Conservation (phyloP, 352 stramenopile species). For the Pythium dissimile region DNA sequence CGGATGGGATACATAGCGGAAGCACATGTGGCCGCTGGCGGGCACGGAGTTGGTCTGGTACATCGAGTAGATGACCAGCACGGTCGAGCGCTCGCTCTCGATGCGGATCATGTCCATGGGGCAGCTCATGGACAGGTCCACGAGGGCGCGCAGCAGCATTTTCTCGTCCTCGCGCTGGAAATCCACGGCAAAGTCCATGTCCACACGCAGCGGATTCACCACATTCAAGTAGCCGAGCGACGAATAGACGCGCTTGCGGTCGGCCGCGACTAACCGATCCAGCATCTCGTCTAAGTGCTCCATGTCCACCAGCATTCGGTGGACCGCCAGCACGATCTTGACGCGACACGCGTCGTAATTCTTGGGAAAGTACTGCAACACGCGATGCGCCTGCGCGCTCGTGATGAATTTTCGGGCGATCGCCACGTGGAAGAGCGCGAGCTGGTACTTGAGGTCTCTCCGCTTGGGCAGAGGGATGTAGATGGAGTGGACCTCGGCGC, state of each 20-base stretch:
- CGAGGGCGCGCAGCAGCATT: slow-evolving; percentile 51
- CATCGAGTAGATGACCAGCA: slow-evolving; percentile 76
- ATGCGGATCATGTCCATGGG: slow-evolving; percentile 73
- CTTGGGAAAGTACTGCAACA: slow-evolving; percentile 73
- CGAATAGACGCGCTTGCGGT: slow-evolving; percentile 42
- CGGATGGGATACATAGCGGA: slow-evolving; percentile 59
- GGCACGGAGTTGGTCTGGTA: slow-evolving; percentile 70
- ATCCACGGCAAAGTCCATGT: slow-evolving; percentile 73
- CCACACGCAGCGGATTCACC: slow-evolving; percentile 50
- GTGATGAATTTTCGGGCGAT: slow-evolving; percentile 46
- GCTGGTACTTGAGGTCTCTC: slow-evolving; percentile 69
- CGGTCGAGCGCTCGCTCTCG: slow-evolving; percentile 52
- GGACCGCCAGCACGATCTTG: slow-evolving; percentile 47
- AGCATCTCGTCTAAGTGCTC: slow-evolving; percentile 59
- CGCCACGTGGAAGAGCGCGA: slow-evolving; percentile 60
- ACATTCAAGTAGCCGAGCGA: slow-evolving; percentile 59
- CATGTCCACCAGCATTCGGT: slow-evolving; percentile 62
- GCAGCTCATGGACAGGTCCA: slow-evolving; percentile 58
- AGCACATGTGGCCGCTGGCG: slow-evolving; percentile 44
- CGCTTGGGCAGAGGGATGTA: slow-evolving; percentile 74
- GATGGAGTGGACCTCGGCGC: slow-evolving; percentile 59
- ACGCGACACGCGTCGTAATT: slow-evolving; percentile 56
- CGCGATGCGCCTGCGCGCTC: slow-evolving; percentile 42
- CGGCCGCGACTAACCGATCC: slow-evolving; percentile 37
- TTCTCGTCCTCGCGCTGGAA: slow-evolving; percentile 68